Evolutionary conservation across 2,329 filamentous ascomycete genomes (phyloP), one percentile per base, ranked within the genome.

Genomic region (Aureobasidium sp.): DNA sequence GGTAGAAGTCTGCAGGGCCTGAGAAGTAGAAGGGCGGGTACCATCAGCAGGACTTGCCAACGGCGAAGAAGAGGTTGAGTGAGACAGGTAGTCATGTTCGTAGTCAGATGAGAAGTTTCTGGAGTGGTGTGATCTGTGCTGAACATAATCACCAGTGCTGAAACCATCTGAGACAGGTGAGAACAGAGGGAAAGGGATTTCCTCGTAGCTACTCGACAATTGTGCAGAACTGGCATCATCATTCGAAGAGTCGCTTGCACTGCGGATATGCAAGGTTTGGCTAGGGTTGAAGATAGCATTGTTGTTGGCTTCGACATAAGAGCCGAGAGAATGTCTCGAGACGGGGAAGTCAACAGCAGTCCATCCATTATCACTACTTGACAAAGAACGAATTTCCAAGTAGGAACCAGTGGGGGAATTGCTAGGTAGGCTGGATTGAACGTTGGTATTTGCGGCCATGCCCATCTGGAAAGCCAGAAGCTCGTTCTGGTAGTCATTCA

Each of bases 351-450:
- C 89, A 62, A 97, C 86, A 66, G 89, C 84, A 55, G 85, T 86
- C 92, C 92, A 97, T 62, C 90, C 90, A 68, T 92, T 90, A 68
- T 95, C 91, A 70, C 89, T 90, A 66, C 83, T 83, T n/a, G 91
- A 91, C 47, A 96, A 79, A 7, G 93, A 97, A 54, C 93, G 78
- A 37, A 96, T 89, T 74, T 97, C 92, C 50, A 96, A 78, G 73
- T 90, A 92, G 34, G 87, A 89, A 68, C 89, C 87, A 1, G 87
- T 89, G 1, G 89, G 89, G 41, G 89, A 92, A 69, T 84, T 86
- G 71, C 74, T 77, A 11, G 75, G 72, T 10, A 79, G 69, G 65
- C 75, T 78, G 21, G 73, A 70, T 37, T 69, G 67, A 48, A 71
- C 69, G 41, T 81, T 79, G 64, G 79, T 75, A 41, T 74, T 73